A percentile compares a stretch with the other conserved stretches of the same genome.
These are phyloP conservation scores for Malassezia nana DNA, from an alignment of 1,284 basidiomycete species.

Conservation along the genomic window DNA sequence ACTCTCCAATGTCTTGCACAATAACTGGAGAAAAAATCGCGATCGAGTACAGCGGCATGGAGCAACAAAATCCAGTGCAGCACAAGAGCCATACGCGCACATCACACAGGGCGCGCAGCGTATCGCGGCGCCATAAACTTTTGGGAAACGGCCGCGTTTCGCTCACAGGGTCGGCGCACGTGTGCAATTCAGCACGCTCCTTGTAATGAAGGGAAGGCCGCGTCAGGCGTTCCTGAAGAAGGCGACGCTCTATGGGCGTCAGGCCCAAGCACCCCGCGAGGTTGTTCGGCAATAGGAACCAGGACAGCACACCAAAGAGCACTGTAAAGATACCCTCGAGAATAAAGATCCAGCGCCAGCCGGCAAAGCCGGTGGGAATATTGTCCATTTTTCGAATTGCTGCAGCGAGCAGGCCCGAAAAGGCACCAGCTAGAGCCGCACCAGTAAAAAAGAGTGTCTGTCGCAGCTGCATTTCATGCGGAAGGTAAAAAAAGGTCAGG, in stretches of 20 bases:
- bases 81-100: conserved; percentile 24
- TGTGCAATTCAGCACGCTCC: background rate
- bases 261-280: conserved; percentile 29
- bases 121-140: conserved; percentile 21
- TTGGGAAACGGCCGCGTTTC: no score
- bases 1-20: conserved; percentile 26
- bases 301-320: conserved; percentile 25
- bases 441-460: conserved; percentile 42
- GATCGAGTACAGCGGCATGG: conserved; percentile 28
- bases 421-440: conserved; percentile 32
- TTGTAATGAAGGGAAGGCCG: background rate
- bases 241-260: conserved; percentile 21
- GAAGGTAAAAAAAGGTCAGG: conserved; percentile 40
- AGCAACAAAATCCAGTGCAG: conserved; percentile 27
- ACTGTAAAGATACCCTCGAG: conserved; percentile 38
- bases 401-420: conserved; percentile 37
- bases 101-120: conserved; percentile 27
- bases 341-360: conserved; percentile 40
- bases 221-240: conserved; percentile 27
- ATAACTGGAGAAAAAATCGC: conserved; percentile 41
- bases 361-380: conserved; percentile 14
- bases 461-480: conserved; percentile 32
- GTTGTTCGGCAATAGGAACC: conserved; percentile 32
- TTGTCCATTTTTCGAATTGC: conserved; percentile 32
- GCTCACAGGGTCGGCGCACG: no score